phyloP scores from a whole-genome alignment of 371 early-diverging fungal genomes.

The Gilbertella persicaria region DNA sequence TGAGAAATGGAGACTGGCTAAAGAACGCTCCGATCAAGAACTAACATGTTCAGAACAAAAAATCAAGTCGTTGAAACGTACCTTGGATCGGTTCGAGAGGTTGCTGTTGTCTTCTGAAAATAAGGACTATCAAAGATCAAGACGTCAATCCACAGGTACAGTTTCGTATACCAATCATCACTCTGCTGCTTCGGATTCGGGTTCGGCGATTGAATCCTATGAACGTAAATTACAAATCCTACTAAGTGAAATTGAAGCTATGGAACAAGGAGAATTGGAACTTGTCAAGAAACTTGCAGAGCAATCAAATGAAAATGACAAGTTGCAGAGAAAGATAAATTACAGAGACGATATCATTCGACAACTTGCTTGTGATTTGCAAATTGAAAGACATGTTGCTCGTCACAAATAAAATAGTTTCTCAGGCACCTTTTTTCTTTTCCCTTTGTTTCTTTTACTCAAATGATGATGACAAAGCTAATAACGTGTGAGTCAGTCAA shows the following conservation, averaged over 20 bases:
- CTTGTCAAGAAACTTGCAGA: background rate
- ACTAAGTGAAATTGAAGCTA: conserved; percentile 29
- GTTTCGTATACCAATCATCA: too few species aligned
- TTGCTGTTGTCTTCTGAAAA: background rate
- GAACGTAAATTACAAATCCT: conserved; percentile 25
- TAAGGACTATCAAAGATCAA: background rate
- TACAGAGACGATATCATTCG: conserved; percentile 19
- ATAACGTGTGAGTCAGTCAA: conserved; percentile 12
- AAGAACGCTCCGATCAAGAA: background rate
- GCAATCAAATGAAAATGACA: conserved; percentile 8
- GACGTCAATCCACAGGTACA: conserved; percentile 10
- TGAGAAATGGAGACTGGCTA: conserved; percentile 7
- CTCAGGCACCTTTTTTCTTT: background rate
- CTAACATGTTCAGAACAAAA: background rate
- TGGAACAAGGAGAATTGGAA: conserved; percentile 20
- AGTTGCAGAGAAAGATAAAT: conserved; percentile 3
- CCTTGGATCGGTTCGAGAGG: conserved; percentile 1
- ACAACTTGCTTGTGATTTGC: conserved; percentile 19
- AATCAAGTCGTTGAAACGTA: conserved; percentile 4
- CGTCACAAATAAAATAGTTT: background rate
- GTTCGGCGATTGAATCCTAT: background rate
- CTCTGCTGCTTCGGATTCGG: background rate
- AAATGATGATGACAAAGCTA: conserved; percentile 7
- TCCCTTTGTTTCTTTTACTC: background rate
- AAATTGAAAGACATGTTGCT: background rate